These are phyloP conservation scores for Petunia secreta DNA, from an alignment of 257 asterid species.

Conservation along the genomic window DNA sequence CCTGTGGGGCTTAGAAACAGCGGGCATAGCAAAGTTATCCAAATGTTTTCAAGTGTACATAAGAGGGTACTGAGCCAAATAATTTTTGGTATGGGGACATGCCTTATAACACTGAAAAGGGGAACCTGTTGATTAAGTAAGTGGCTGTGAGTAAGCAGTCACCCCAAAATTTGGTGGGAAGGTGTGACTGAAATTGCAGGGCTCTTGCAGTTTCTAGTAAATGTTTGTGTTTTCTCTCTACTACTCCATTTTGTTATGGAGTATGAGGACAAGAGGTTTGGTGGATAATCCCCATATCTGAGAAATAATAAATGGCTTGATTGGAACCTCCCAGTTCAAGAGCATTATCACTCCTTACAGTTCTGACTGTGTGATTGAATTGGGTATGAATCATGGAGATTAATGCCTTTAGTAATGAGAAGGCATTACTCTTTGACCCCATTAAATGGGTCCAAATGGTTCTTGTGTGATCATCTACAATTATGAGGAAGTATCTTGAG, in stretches of 20 bases:
- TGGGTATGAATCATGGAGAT: neutral
- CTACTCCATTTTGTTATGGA: no score
- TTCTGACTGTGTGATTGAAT: neutral
- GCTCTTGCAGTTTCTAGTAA: no score
- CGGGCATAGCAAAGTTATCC: neutral
- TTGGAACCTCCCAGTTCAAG: neutral
- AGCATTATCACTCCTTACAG: neutral
- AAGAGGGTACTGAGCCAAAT: accelerated
- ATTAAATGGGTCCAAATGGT: neutral
- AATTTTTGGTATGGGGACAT: neutral
- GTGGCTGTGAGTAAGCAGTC: no score
- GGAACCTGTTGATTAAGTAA: neutral
- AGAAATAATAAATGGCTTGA: no score
- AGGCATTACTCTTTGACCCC: neutral
- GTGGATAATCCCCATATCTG: no score
- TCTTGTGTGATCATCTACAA: neutral
- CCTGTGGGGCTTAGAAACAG: neutral
- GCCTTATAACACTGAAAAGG: neutral
- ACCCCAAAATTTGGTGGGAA: no score
- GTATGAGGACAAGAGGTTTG: no score
- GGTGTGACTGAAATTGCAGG: no score
- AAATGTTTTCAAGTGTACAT: neutral
- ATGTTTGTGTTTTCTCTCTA: no score
- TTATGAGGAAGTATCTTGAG: neutral
- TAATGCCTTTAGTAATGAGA: neutral